Conservation (phyloP, 192 early-diverging fungal species). For the Entrophospora sp. region DNA sequence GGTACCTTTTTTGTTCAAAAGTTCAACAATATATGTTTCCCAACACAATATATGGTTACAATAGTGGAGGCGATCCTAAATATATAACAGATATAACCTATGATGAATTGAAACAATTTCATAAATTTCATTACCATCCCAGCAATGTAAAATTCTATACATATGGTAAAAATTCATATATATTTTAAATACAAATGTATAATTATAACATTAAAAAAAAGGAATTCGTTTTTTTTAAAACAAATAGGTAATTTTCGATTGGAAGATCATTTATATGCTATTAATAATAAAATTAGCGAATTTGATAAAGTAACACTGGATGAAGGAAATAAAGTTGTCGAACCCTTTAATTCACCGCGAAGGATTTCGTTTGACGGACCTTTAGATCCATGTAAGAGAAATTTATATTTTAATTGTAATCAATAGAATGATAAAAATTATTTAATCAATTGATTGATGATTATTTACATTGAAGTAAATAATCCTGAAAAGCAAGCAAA, state of each 20-base stretch:
- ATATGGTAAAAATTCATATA: conserved; percentile 61
- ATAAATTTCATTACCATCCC: conserved; percentile 81
- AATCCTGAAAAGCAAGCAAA: conserved; percentile 72
- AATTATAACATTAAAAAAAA: not conserved
- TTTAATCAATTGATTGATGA: not conserved
- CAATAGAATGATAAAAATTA: not conserved
- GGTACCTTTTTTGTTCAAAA: conserved; percentile 66
- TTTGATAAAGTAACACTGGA: conserved; percentile 43
- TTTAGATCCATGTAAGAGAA: conserved; percentile 60
- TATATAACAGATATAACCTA: conserved; percentile 83
- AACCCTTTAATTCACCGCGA: conserved; percentile 40
- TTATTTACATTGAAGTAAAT: conserved; percentile 36
- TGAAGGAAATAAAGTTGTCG: conserved; percentile 44
- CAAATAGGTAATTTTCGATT: conserved; percentile 57
- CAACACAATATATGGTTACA: conserved; percentile 68
- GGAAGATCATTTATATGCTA: conserved; percentile 59
- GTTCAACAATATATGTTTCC: conserved; percentile 79
- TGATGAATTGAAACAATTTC: conserved; percentile 73
- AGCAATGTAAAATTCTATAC: conserved; percentile 88
- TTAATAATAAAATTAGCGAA: conserved; percentile 52
- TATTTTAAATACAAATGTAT: not conserved
- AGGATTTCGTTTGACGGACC: conserved; percentile 46
- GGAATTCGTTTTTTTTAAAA: not conserved
- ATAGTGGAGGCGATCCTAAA: conserved; percentile 86
- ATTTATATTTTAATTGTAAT: too few relatives aligned